Evolutionary conservation across 1,284 basidiomycete genomes (phyloP).

Genomic region (Papiliotrema fonsecae): DNA sequence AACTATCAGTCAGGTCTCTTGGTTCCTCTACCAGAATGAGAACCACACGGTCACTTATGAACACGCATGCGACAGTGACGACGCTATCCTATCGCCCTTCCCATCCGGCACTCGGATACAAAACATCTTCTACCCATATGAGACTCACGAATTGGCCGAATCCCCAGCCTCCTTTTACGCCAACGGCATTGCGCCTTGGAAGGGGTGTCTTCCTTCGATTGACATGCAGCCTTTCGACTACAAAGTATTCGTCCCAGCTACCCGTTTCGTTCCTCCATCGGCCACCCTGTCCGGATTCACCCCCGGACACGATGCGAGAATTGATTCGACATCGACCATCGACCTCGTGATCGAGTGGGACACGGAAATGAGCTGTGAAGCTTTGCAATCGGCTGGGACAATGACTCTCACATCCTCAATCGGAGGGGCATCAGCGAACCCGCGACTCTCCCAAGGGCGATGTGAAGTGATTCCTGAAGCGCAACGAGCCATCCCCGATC

Average conservation of each 20-base stretch:
- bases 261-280: conserved; percentile 62
- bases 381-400: conserved; percentile 59
- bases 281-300: conserved; percentile 71
- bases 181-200: conserved; percentile 59
- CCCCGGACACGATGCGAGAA: conserved; percentile 77
- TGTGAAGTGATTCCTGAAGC: conserved; percentile 23
- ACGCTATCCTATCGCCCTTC: conserved; percentile 74
- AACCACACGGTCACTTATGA: conserved; percentile 64
- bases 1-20: conserved; percentile 58
- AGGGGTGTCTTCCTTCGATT: conserved; percentile 65
- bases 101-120: conserved; percentile 57
- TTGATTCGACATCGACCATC: conserved; percentile 58
- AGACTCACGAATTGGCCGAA: conserved; percentile 62
- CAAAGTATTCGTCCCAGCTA: conserved; percentile 68
- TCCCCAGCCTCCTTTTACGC: conserved; percentile 63
- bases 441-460: conserved; percentile 50
- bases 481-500: conserved; percentile 52
- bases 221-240: conserved; percentile 69
- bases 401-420: conserved; percentile 64
- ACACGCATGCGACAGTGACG: conserved; percentile 56
- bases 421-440: conserved; percentile 56
- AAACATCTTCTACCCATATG: conserved; percentile 79
- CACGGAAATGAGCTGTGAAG: conserved; percentile 64
- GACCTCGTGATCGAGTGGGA: conserved; percentile 74
- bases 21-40: conserved; percentile 79